phyloP scores from a whole-genome alignment of 495 filamentous ascomycete species.

The Trichoderma reesei region DNA sequence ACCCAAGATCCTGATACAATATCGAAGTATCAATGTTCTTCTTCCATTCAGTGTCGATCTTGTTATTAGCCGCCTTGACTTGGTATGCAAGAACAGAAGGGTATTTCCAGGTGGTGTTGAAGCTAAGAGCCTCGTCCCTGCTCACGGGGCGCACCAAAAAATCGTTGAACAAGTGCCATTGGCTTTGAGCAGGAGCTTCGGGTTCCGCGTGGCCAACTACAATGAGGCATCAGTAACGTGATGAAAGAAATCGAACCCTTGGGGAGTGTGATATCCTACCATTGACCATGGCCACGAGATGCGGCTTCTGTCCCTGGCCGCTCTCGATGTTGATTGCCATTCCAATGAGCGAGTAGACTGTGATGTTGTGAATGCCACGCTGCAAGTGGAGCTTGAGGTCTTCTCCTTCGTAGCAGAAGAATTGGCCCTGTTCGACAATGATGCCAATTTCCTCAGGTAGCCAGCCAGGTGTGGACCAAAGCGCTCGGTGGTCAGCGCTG shows the following conservation, averaged over 20 bases:
- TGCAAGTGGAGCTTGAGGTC: slow-evolving; percentile 63
- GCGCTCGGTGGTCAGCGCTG: slow-evolving; percentile 56
- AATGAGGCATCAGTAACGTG: slow-evolving; percentile 6
- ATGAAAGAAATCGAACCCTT: neutral
- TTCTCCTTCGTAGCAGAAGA: slow-evolving; percentile 85
- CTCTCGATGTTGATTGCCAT: slow-evolving; percentile 81
- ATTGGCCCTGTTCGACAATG: slow-evolving; percentile 66
- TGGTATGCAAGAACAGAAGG: slow-evolving; percentile 84
- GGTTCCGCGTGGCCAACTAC: slow-evolving; percentile 61
- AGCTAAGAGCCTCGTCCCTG: slow-evolving; percentile 71
- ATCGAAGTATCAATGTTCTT: slow-evolving; percentile 68
- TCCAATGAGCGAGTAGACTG: slow-evolving; percentile 86
- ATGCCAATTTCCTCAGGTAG: slow-evolving; percentile 87
- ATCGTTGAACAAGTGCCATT: slow-evolving; percentile 96
- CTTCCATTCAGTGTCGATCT: slow-evolving; percentile 79
- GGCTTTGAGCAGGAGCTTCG: slow-evolving; percentile 41
- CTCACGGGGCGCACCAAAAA: slow-evolving; percentile 80
- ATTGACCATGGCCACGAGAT: slow-evolving; percentile 86
- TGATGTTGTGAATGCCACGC: slow-evolving; percentile 54
- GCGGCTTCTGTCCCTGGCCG: slow-evolving; percentile 70
- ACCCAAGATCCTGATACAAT: slow-evolving; percentile 69
- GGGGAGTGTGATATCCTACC: slow-evolving; percentile 32
- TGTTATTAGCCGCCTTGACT: slow-evolving; percentile 59
- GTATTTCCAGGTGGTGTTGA: slow-evolving; percentile 82
- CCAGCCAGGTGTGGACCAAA: slow-evolving; percentile 85